phyloP scores from a whole-genome alignment of 2,329 filamentous ascomycete species.

The Alternaria burnsii region DNA sequence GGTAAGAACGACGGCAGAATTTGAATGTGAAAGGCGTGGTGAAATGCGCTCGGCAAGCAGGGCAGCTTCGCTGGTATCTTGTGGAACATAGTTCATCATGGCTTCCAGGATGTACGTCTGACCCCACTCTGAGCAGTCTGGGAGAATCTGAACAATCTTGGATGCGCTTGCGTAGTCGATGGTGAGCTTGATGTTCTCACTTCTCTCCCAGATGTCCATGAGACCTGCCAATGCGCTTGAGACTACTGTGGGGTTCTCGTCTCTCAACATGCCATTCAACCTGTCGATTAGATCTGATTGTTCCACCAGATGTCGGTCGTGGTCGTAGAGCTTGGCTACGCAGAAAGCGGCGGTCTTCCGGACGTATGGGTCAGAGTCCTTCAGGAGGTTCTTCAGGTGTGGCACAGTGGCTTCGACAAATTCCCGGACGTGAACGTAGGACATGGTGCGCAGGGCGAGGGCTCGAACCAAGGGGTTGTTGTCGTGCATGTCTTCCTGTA shows the following conservation, averaged over 20 bases:
- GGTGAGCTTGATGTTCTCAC: constrained; percentile 95
- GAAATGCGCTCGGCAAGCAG: constrained; percentile 92
- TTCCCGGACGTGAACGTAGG: constrained; percentile 95
- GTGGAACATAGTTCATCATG: constrained; percentile 95
- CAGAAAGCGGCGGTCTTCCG: constrained; percentile 96
- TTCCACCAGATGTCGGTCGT: constrained; percentile 90
- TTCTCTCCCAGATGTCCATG: constrained; percentile 98
- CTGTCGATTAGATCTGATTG: constrained; percentile 89
- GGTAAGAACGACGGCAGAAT: constrained; percentile 94
- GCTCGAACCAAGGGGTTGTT: constrained; percentile 91
- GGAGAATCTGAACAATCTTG: constrained; percentile 95
- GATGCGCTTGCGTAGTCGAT: constrained; percentile 98
- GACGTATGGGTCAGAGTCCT: constrained; percentile 91
- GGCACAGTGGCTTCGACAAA: constrained; percentile 92
- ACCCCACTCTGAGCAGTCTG: constrained; percentile 98
- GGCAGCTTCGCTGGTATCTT: constrained; percentile 86
- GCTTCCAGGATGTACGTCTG: constrained; percentile 98
- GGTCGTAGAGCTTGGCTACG: constrained; percentile 97
- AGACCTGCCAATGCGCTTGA: constrained; percentile 89
- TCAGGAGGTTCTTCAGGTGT: constrained; percentile 81
- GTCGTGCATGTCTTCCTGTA: constrained; percentile 94
- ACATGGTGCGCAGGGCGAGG: constrained; percentile 91
- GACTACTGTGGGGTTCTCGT: constrained; percentile 97
- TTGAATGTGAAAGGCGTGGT: constrained; percentile 94
- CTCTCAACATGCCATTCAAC: constrained; percentile 86